Evolutionary conservation across 208 protist species (phyloP), one percentile per base, ranked within the genome.

Genomic region (Histomonas meleagridis): DNA sequence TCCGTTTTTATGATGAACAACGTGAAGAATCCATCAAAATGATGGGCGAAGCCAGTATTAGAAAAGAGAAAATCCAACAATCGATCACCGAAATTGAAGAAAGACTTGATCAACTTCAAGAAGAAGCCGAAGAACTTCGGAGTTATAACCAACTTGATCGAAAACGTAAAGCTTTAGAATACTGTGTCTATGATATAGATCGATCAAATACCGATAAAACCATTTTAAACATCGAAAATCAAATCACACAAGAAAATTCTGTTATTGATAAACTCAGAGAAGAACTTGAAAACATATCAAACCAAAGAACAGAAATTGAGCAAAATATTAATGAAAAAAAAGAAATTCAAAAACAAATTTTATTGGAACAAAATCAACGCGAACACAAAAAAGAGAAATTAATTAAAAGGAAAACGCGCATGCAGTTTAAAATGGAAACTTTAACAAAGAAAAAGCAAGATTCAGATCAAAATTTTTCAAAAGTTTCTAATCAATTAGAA

Each of bases 111-210:
- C 76, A 86, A 49, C 23, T 86, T 5, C 10, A 55, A 38, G n/a
- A 86, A 86, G 76, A 86, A 38, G 32, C n/a, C 51, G n/a, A 86
- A 86, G 76, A 86, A 38, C 46, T 86, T 18, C 46, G 55, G 38
- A n/a, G 32, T 38, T 86, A 51, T 55, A 4, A 55, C n/a, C 18
- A 55, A 32, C n/a, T 86, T 38, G 32, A 55, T 51, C 23, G 46
- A 38, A 28, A 32, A 38, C 9, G 28, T 38, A 32, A 35, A 43
- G 76, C 76, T 57, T 16, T 86, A 21, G 76, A 86, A 86, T 86
- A 86, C 35, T 57, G 51, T 5, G 26, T 86, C 1, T 86, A 86
- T 48, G 76, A 86, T 26, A 51, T 26, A 21, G 26, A 86, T 0
- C 51, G 23, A 28, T 51, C 43, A 23, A 46, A 86, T 38, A 46